Base-by-base conservation (phyloP, 352 stramenopile genomes). In the Globisporangium rhizosaccharum region DNA sequence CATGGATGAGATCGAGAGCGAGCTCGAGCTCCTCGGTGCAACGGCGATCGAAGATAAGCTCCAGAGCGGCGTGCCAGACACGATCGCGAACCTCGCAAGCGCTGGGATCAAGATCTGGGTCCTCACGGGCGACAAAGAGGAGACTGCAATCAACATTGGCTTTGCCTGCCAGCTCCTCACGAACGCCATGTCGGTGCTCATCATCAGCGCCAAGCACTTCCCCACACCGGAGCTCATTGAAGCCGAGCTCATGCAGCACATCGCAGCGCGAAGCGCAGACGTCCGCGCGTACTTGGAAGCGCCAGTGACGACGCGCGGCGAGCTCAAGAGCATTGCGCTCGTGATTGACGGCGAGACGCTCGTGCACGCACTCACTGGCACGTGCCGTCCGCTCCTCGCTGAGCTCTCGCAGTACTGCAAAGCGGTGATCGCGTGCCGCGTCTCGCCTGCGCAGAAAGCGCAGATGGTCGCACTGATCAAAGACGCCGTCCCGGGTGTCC, bases 121-220 rank as follows among this genome's bases (percentile, higher is more conserved):
- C 23, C 85, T 98, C 45, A 98, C 93, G 4, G 92, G 92, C 6
- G 93, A 98, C 70, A 98, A 98, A 62, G 72, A 94, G 56, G 93
- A 98, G 65, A 98, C 93, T 6, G 93, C 93, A 20, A 96, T 98
- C 63, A 98, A 98, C 67, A 98, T 98, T 54, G 93, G 84, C 9
- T 96, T 96, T 47, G 84, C 89, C 10, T 96, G 85, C 51, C 85
- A 96, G 49, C 67, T 97, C 14, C 51, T 97, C 20, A 90, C 76
- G n/a, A 86, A 88, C 46, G 69, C 87, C 7, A 96, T 92, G 79
- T 77, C 84, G 25, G 79, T 88, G 23, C 65, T 86, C 18, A 67
- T 88, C 37, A 75, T 93, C 61, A 92, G 79, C 50, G 52, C 69
- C 10, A 85, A 87, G 49, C 66, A 65, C 23, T 85, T 70, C 33